Evolutionary conservation across 176 grass and related monocot species (phyloP).

Genomic region (Triticum dicoccoides): DNA sequence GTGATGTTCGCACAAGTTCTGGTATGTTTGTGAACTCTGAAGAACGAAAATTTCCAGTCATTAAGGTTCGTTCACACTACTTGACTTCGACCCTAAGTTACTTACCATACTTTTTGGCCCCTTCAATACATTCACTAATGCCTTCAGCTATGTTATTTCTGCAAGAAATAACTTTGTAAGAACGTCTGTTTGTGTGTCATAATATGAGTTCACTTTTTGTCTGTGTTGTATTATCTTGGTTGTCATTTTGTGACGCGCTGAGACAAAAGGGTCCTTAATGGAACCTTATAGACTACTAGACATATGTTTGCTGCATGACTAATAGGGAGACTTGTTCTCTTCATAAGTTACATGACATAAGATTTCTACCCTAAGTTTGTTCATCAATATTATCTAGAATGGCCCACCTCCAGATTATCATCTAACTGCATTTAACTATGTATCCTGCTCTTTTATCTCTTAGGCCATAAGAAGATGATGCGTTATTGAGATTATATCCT

Average conservation of each 20-base stretch:
- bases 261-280: neutral
- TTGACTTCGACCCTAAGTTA: neutral
- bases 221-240: neutral
- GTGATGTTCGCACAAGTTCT: constrained; percentile 91
- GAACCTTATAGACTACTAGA: neutral
- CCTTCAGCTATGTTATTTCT: neutral
- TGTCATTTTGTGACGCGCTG: neutral
- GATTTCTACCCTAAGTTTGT: neutral
- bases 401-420: neutral
- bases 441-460: neutral
- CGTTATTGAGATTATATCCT: neutral
- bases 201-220: neutral
- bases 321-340: neutral
- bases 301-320: constrained; percentile 2
- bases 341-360: neutral
- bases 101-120: neutral
- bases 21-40: constrained; percentile 83
- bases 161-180: neutral
- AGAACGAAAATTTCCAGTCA: constrained; percentile 66
- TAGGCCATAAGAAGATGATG: constrained; percentile 15
- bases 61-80: constrained; percentile 56
- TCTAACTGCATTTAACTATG: neutral
- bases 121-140: neutral
- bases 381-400: neutral
- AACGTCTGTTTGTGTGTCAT: neutral